Evolutionary conservation across 768 basidiomycete species (phyloP).

Genomic region (Suillus variegatus): DNA sequence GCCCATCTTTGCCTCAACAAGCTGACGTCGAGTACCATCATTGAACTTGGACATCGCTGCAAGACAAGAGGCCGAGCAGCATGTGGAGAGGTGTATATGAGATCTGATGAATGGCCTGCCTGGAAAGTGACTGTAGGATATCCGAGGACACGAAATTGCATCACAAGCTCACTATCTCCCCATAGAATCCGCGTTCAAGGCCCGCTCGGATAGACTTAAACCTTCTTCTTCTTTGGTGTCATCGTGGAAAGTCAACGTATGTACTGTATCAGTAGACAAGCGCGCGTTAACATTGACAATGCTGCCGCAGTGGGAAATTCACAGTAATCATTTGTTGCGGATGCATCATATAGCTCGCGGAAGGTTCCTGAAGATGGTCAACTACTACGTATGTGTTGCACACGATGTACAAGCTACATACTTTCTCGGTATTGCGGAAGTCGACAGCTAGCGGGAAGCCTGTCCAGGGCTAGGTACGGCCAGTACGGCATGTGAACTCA

Average conservation of each 20-base stretch:
- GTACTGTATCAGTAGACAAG: neutral
- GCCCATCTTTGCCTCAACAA: too few species aligned
- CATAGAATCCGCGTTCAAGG: neutral
- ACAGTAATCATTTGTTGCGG: neutral
- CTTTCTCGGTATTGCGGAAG: neutral
- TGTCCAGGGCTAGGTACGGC: neutral
- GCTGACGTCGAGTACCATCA: neutral
- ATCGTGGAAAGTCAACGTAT: constrained; percentile 1
- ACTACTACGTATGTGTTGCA: neutral
- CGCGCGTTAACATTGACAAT: neutral
- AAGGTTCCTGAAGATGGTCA: neutral
- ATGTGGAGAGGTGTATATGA: neutral
- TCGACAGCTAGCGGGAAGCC: neutral
- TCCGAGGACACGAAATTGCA: neutral
- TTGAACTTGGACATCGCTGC: neutral
- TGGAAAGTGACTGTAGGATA: neutral
- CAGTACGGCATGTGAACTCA: neutral
- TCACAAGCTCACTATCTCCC: neutral
- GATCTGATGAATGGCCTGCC: neutral
- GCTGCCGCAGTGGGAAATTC: neutral
- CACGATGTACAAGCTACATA: neutral
- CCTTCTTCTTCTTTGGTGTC: neutral
- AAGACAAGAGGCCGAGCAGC: neutral
- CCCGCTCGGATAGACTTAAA: neutral
- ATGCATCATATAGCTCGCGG: neutral